Evolutionary conservation across 805 yeast species (phyloP), one percentile per base, ranked within the genome.

Genomic region (Diddensiella transvaalensis): DNA sequence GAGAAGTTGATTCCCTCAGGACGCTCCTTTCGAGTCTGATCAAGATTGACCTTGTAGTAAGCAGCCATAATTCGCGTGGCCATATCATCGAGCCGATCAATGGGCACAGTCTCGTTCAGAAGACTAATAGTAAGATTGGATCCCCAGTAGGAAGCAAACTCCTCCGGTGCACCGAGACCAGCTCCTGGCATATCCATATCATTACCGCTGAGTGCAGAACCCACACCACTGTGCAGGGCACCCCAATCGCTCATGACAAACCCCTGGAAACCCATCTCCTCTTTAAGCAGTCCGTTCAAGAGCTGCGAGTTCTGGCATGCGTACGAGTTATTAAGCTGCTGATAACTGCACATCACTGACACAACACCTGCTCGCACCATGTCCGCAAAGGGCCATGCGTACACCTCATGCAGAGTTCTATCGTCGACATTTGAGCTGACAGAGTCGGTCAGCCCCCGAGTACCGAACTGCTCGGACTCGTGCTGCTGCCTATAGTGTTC

Each of bases 181-280:
- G 73, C 75, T 40, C 87, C 87, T 0, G 85, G 85, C 85, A 81
- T 79, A 10, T 77, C 69, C 83, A 82, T 78, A 62, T 82, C 86
- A 30, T 79, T 63, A 2, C 87, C 87, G 1, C 83, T 72, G 21
- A 78, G 62, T 0, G 77, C 80, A 0, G 82, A 72, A 44, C 72
- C 69, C 3, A 79, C 78, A 3, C 85, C 85, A 22, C 43, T 60
- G 54, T 76, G 81, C 50, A 76, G 81, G 3, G 82, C 85, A n/a
- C 78, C 79, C 83, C 85, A 79, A 58, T 80, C 85, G 22, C 82
- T 72, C 48, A 79, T 74, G n/a, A 80, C 81, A 61, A 78, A 80
- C 0, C 85, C 86, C 64, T 80, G 84, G 57, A 80, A 81, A 0
- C 84, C 85, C 44, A 79, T 62, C 60, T 81, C 84, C 42, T 75